Base-by-base conservation (phyloP, 129 eudicot genomes). In the Saposhnikovia divaricata region DNA sequence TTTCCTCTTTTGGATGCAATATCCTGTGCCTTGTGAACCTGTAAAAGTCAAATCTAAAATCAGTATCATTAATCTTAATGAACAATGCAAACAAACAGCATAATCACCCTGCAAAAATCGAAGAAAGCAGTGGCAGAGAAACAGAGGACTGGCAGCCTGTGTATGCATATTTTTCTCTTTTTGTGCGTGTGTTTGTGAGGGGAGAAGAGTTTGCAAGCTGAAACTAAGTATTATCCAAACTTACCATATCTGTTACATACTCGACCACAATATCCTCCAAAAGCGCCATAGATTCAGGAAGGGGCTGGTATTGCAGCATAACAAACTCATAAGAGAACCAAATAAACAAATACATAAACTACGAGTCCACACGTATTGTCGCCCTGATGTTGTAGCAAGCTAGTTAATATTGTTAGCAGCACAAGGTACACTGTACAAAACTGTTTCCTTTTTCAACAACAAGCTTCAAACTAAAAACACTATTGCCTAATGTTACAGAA, bases 1-100 rank as follows among this genome's bases (percentile, higher is more conserved):
- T 91, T 96, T 81, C 98, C 99, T 82, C 99, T 88, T 86, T 92
- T 96, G 48, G 98, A 86, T 55, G 95, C 98, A 76, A 88, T 73
- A 66, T 96, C 98, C 87, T 96, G 99, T 80, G 99, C 98, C 87
- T 96, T 96, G 81, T 92, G 96, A 31, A 92, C 98, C 99, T 96
- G 79, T 72, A 84, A 1, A 80, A 74, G 57, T 42, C 37, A 76
- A 1, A 72, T 42, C 39, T 53, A 14, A 10, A n/a, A 28, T 80
- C 31, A 19, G 4, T 14, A 69, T 48, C 42, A 9, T 39, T 50
- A 2, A 43, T 0, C 68, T n/a, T 27, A 23, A 74, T 74, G 12
- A 12, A 74, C 15, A 44, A 44, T 13, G 78, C 51, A 74, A 7
- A 74, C 43, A 28, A 57, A 55, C 23, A 16, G 61, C 61, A 27